Evolutionary conservation across 495 filamentous ascomycete species (phyloP), one percentile per base, ranked within the genome.

Genomic region (Penicillium robsamsonii): DNA sequence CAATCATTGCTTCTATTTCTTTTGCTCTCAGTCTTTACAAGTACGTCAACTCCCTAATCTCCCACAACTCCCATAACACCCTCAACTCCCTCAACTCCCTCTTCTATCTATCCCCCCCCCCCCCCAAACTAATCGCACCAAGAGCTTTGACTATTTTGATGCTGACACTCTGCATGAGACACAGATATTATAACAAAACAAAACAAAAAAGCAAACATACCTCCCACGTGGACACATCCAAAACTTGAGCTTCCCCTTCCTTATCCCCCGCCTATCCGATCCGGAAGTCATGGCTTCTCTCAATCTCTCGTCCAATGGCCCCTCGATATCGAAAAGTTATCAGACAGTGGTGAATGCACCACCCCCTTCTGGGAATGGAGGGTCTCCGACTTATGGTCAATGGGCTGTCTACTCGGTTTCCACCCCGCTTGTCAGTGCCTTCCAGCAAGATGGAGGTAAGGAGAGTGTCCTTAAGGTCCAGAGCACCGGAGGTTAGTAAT

Each of bases 381-480:
- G 77, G 59, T 88, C 87, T 40, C 75, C 83, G n/a, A 87, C 86
- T 9, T 87, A 87, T 68, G 88, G 79, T 22, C 84, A 90, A 75
- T 99, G 94, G 94, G 95, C 89, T 20, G 75, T 97, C 29, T 96
- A 91, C 70, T 87, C 89, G 31, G 95, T 97, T 42, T 89, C 92
- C 53, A 87, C 92, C 15, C 94, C 94, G 31, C 80, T 98, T 24
- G 80, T 89, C 53, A 96, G 85, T 75, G 91, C 90, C 25, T 98
- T 98, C 71, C 91, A 96, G 74, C 78, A 83, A 56, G 88, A 92
- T 68, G 74, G 83, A 43, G 85, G 83, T 20, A 97, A 96, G 71
- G 92, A 97, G 72, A 97, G 94, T 70, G 84, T 96, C 0, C 73
- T 99, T 47, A 97, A 96, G 72, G 92, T 97, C 37, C 91, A 97